Conservation (phyloP, 805 yeast species). For the Yueomyces sinensis region DNA sequence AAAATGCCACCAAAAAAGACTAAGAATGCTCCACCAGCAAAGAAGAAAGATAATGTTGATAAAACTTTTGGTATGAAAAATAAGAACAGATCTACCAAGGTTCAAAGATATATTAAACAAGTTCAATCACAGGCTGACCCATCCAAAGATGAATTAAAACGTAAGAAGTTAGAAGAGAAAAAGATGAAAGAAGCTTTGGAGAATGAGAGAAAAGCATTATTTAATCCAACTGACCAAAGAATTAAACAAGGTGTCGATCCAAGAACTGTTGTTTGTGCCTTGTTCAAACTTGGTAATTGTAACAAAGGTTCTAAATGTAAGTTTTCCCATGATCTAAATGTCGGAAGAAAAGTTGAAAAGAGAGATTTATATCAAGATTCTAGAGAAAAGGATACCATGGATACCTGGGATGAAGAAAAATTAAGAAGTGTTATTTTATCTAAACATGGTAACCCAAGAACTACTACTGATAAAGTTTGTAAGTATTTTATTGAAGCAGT, state of each 20-base stretch:
- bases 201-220: conserved; percentile 69
- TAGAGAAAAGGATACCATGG: conserved; percentile 84
- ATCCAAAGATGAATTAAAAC: conserved; percentile 65
- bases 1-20: conserved; percentile 73
- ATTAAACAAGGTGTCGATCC: conserved; percentile 98
- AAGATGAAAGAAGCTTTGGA: conserved; percentile 86
- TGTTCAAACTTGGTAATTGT: conserved; percentile 79
- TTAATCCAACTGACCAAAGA: conserved; percentile 64
- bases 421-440: conserved; percentile 73
- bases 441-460: conserved; percentile 87
- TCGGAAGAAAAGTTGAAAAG: conserved; percentile 82
- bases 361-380: conserved; percentile 88
- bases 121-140: conserved; percentile 50
- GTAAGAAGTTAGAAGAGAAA: conserved; percentile 60
- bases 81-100: conserved; percentile 87
- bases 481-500: conserved; percentile 92
- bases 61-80: conserved; percentile 94
- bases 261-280: conserved; percentile 79
- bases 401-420: conserved; percentile 93
- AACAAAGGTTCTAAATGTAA: conserved; percentile 74
- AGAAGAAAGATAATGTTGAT: conserved; percentile 63
- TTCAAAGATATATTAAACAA: conserved; percentile 59
- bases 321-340: conserved; percentile 76
- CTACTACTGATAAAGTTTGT: conserved; percentile 92
- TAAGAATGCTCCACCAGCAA: conserved; percentile 34